Base-by-base conservation (phyloP, 2,329 filamentous ascomycete genomes). In the Penicillium sp. region DNA sequence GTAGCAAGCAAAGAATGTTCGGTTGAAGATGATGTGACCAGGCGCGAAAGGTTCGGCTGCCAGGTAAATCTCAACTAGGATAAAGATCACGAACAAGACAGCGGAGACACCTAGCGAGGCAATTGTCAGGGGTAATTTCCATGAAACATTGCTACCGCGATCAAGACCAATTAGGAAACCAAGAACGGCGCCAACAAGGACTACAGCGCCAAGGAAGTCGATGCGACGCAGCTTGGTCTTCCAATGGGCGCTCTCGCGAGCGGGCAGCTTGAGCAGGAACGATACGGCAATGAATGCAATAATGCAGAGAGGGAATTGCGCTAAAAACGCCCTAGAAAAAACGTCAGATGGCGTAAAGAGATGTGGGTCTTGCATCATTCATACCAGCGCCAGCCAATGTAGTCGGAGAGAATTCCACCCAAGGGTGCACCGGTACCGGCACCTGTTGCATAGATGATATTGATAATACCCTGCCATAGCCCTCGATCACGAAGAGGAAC, bases 31-130 rank as follows among this genome's bases (percentile, higher is more conserved):
- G 65, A 93, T 84, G 66, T 86, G 87, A 10, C 86, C 84, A 0
- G 90, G 90, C 0, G 89, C 89, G 65, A 93, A 90, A 0, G 90
- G 90, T 57, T 91, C 83, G 0, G 80, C 74, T 0, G 89, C 89
- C 12, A 91, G 73, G 61, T 83, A 84, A 62, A 82, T 81, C 75
- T 93, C 90, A 55, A 92, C 80, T 25, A 87, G 70, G 25, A 90
- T 64, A 72, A 93, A 93, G n/a, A 85, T 59, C 23, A 79, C 72
- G 69, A 91, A 90, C 2, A 91, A 76, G 0, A 82, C 75, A 0
- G 83, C 73, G 0, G 86, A 83, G 7, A 83, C 67, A 27, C 78
- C 76, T 4, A 91, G 78, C 1, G 83, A 81, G 10, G 80, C 73
- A 31, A 89, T 76, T 1, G 89, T 86, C 49, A 84, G 70, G 1